phyloP scores from a whole-genome alignment of 495 filamentous ascomycete genomes.

The Jackrogersella minutella region DNA sequence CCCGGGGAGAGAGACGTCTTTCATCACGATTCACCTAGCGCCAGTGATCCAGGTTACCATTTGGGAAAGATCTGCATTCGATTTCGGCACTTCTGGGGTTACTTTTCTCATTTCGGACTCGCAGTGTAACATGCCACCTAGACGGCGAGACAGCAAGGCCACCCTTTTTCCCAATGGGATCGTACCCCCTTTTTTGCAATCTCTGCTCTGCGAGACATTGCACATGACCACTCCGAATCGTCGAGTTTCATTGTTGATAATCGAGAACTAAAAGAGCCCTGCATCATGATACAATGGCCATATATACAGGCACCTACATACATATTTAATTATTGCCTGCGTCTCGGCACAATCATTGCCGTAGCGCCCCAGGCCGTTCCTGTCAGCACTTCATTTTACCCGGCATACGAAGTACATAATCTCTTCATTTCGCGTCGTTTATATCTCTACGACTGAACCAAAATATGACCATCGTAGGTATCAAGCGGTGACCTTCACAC shows the following conservation, averaged over 20 bases:
- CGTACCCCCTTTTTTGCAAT: constrained; percentile 30
- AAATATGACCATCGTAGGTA: neutral
- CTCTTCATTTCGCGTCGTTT: constrained; percentile 14
- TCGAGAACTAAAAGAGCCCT: constrained; percentile 23
- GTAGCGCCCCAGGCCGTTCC: constrained; percentile 20
- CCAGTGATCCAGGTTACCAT: constrained; percentile 25
- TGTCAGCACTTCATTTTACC: constrained; percentile 37
- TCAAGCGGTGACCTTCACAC: constrained; percentile 1
- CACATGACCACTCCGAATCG: constrained; percentile 36
- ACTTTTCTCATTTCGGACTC: constrained; percentile 42
- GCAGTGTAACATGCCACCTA: constrained; percentile 42
- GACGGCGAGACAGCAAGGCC: constrained; percentile 24
- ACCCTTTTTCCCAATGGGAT: constrained; percentile 31
- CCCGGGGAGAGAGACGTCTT: constrained; percentile 22
- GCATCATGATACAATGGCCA: constrained; percentile 23
- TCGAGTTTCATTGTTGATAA: constrained; percentile 32
- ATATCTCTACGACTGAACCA: neutral
- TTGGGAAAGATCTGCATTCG: constrained; percentile 39
- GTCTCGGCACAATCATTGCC: constrained; percentile 33
- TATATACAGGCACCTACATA: constrained; percentile 13
- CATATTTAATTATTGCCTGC: constrained; percentile 32
- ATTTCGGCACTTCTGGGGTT: constrained; percentile 44
- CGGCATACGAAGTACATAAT: constrained; percentile 30
- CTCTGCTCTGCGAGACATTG: constrained; percentile 29
- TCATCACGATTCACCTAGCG: constrained; percentile 36